Evolutionary conservation across 495 filamentous ascomycete species (phyloP), one percentile per base, ranked within the genome.

Genomic region (Neurospora sp.): DNA sequence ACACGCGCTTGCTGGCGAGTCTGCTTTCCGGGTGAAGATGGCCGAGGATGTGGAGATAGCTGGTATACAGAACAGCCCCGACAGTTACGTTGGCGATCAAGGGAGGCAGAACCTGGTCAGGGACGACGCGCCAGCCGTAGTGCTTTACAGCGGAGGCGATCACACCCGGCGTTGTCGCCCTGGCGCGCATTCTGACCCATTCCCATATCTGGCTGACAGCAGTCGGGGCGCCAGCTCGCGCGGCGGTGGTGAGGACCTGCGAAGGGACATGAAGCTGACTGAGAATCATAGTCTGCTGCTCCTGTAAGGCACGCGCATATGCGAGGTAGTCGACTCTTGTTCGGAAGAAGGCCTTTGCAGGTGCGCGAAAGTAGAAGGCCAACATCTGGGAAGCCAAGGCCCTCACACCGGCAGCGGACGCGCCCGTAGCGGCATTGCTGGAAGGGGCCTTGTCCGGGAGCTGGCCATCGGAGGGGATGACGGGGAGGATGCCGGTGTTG

Each of bases 351-450:
- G 93, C 91, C 80, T 96, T 96, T 39, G 93, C 90, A 3, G 94
- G 94, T 2, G 93, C 92, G 73, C 94, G 85, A 77, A 97, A 97
- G 81, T 96, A 97, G 76, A 97, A 96, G 35, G 93, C 90, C 54
- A 97, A 85, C 69, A 91, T 81, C 76, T 94, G 92, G 5, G 93
- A 89, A 76, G 89, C 92, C 72, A 96, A 78, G 37, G 94, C 93
- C 71, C 94, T 90, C 59, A 92, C 90, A 40, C 92, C 88, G 11
- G 94, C 94, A 16, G 93, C 93, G 38, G 92, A 91, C 7, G 90
- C 85, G 66, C 79, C 85, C 78, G 92, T 94, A 14, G 92, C 91
- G 31, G 92, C 92, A 87, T 93, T 91, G 76, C 86, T 90, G 72
- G 85, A 85, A 39, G 87, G 84, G 35, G 87, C 69, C 69, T 82